Base-by-base conservation (phyloP, 106 monocot species). In the Narthecium ossifragum region DNA sequence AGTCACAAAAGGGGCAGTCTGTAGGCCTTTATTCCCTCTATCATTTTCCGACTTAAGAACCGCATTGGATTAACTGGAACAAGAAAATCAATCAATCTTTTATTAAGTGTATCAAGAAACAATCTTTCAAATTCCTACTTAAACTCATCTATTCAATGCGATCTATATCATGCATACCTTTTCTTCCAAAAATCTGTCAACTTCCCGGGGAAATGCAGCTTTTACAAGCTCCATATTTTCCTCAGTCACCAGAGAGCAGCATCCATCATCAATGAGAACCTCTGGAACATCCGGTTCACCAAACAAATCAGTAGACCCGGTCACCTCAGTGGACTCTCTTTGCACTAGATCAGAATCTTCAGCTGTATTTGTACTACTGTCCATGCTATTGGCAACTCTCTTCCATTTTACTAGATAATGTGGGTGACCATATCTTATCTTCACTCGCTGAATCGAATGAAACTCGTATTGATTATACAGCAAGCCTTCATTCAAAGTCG, bases 391-490 rank as follows among this genome's bases (percentile, higher is more conserved):
- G 20, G 34, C 14, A 38, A 27, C 63, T 63, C 72, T 86, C 74
- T 77, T 86, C 91, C 98, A 98, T 70, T 91, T 98, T 49, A 98
- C 84, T 51, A 88, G 51, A 60, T 87, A 98, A 75, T 59, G 88
- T 20, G 75, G 84, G 21, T 78, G 73, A 49, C 78, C 78, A 55
- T 75, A 64, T 67, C 78, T 70, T 53, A 77, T 80, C 48, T 91
- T 98, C 14, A 82, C 65, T 47, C 98, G 65, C 30, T 81, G 61
- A 56, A 98, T 87, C 18, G 98, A 87, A 67, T 98, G 81, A 62
- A 98, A 98, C 53, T 79, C 73, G 60, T 84, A 91, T 53, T 91
- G 87, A 31, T 90, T 75, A 56, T 48, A 65, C 8, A 98, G 76
- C 5, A 62, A 46, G 33, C 26, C 51, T 28, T 75, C 63, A 21